phyloP scores from a whole-genome alignment of 163 green algal genomes.

The Prototheca wickerhamii region DNA sequence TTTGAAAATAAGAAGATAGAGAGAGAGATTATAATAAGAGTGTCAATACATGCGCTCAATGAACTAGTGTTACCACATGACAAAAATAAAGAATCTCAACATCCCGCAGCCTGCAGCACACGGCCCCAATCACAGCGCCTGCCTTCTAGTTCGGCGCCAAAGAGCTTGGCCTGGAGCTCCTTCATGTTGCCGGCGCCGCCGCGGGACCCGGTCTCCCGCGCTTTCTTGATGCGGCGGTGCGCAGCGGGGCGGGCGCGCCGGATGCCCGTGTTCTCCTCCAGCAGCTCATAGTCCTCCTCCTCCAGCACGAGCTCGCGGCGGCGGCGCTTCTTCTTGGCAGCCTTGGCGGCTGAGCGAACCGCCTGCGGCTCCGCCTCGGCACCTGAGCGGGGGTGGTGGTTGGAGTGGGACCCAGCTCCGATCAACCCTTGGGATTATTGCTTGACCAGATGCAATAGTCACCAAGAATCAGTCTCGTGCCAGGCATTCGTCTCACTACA shows the following conservation, averaged over 20 bases:
- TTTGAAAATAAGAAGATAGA: neutral
- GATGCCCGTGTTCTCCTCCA: slow-evolving; percentile 64
- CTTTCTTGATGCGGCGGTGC: slow-evolving; percentile 47
- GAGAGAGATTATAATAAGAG: too few relatives aligned
- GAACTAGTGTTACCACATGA: too few relatives aligned
- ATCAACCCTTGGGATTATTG: neutral
- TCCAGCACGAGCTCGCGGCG: slow-evolving; percentile 45
- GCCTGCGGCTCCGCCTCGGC: slow-evolving; percentile 6
- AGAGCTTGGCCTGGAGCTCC: slow-evolving; percentile 54
- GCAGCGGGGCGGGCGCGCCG: slow-evolving; percentile 29
- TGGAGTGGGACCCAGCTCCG: neutral
- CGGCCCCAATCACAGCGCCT: neutral
- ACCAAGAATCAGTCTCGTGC: neutral
- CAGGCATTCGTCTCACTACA: neutral
- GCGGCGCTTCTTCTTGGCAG: slow-evolving; percentile 40
- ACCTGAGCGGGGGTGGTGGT: neutral
- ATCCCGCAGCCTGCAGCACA: neutral
- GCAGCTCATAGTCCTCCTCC: slow-evolving; percentile 69
- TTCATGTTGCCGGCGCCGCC: slow-evolving; percentile 6
- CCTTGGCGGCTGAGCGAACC: slow-evolving; percentile 15
- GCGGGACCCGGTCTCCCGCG: slow-evolving; percentile 24
- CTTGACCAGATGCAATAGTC: neutral
- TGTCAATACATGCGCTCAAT: too few relatives aligned
- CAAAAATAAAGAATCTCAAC: neutral
- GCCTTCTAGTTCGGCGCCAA: slow-evolving; percentile 36